A percentile compares a stretch with the other conserved stretches of the same genome.
Conservation (phyloP, 202 grass and related monocot genomes). For the Brachypodium distachyon region DNA sequence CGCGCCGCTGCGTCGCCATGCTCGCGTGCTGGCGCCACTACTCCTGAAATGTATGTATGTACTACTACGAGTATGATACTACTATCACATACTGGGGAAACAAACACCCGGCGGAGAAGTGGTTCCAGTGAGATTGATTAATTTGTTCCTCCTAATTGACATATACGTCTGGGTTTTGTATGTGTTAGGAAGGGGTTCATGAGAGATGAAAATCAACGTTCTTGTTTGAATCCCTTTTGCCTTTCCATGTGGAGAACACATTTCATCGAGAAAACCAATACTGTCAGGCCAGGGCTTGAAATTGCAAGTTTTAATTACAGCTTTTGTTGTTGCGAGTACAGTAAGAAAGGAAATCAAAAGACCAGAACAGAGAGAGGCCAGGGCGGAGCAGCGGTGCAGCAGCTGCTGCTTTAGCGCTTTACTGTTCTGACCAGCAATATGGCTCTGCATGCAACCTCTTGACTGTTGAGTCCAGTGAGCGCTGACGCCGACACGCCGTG, state of each 20-base stretch:
- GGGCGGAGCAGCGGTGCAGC: background rate
- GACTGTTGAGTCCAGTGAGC: slow-evolving; percentile 4
- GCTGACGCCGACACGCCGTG: slow-evolving; percentile 3
- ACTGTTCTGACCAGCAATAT: background rate
- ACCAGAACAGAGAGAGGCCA: background rate
- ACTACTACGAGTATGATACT: background rate
- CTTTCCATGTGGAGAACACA: background rate
- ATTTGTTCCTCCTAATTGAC: background rate
- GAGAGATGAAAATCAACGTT: background rate
- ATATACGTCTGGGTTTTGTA: background rate
- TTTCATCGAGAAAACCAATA: background rate
- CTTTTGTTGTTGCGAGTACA: background rate
- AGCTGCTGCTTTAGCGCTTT: background rate
- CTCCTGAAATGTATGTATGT: background rate
- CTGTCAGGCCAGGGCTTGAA: background rate
- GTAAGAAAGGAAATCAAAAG: background rate
- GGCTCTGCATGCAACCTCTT: background rate
- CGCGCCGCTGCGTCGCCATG: slow-evolving; percentile 71
- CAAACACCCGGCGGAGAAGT: background rate
- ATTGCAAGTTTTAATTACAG: background rate
- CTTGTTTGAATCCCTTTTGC: background rate
- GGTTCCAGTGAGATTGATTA: background rate
- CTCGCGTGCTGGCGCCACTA: slow-evolving; percentile 65
- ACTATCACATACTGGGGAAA: no score
- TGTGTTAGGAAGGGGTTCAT: background rate